These are phyloP conservation scores for Cenchrus fungigraminus DNA, from an alignment of 176 grass and related monocot species.

Conservation along the genomic window DNA sequence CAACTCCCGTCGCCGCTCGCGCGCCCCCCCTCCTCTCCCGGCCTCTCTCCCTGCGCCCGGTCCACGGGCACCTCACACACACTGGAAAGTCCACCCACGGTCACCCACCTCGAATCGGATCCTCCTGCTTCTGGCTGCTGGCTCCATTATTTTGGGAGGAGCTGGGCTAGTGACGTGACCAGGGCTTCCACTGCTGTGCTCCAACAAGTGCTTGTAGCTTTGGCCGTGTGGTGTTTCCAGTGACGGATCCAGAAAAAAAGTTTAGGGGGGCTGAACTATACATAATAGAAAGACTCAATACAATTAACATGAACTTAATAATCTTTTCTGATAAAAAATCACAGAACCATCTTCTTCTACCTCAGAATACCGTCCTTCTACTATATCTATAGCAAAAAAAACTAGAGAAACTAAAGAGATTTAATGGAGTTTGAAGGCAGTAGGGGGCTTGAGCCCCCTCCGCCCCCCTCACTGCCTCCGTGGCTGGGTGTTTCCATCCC, in stretches of 20 bases:
- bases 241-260: too few relatives aligned
- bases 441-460: too few relatives aligned
- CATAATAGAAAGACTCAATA: too few relatives aligned
- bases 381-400: too few relatives aligned
- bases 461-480: too few relatives aligned
- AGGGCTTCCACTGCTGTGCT: background rate
- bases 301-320: too few relatives aligned
- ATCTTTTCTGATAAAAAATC: too few relatives aligned
- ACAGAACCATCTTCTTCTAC: too few relatives aligned
- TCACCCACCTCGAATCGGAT: background rate
- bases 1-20: constrained; percentile 60
- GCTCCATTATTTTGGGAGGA: constrained; percentile 18
- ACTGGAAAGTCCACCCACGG: background rate
- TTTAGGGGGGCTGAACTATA: too few relatives aligned
- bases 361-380: too few relatives aligned
- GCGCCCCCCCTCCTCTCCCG: rapidly evolving
- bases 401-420: too few relatives aligned
- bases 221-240: background rate
- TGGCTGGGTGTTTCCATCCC: background rate
- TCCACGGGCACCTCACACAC: background rate
- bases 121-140: background rate
- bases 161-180: background rate
- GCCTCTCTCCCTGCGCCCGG: background rate
- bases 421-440: too few relatives aligned
- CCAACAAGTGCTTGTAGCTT: background rate